phyloP scores from a whole-genome alignment of 495 filamentous ascomycete genomes.

The Aspergillus homomorphus region DNA sequence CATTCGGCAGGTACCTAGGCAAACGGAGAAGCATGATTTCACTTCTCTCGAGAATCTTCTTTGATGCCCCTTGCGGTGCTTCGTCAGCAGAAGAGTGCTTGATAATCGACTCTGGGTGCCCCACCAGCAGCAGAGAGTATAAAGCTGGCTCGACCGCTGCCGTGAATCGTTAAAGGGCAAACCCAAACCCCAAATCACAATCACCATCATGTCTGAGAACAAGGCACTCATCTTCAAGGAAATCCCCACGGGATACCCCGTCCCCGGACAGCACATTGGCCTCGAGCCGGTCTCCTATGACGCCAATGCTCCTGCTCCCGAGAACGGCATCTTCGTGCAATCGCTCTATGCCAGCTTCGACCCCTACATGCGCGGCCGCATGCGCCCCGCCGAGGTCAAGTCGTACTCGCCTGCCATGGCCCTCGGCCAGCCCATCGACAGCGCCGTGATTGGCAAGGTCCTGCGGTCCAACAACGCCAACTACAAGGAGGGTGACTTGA shows the following conservation, averaged over 20 bases:
- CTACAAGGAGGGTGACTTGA: constrained; percentile 64
- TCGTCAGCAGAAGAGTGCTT: background rate
- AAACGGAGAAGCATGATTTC: background rate
- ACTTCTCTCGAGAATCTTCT: constrained; percentile 4
- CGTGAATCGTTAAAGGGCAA: background rate
- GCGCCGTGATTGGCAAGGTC: constrained; percentile 57
- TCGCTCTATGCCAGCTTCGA: constrained; percentile 81
- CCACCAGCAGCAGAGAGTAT: background rate
- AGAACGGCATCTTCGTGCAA: constrained; percentile 67
- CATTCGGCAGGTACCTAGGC: background rate
- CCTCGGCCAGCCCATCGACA: constrained; percentile 57
- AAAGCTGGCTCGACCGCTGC: background rate
- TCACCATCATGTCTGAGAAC: constrained; percentile 49
- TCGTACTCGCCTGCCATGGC: constrained; percentile 62
- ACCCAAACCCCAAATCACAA: background rate
- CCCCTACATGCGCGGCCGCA: constrained; percentile 79
- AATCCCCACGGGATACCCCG: constrained; percentile 65
- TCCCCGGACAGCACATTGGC: constrained; percentile 68
- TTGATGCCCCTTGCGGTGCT: background rate
- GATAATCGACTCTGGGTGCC: background rate
- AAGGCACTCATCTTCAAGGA: constrained; percentile 78
- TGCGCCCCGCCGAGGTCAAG: constrained; percentile 49
- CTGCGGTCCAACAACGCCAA: constrained; percentile 59
- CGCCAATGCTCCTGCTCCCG: constrained; percentile 56
- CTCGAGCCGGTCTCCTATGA: constrained; percentile 68